phyloP scores from a whole-genome alignment of 176 grass and related monocot species.

The Oryza longistaminata region DNA sequence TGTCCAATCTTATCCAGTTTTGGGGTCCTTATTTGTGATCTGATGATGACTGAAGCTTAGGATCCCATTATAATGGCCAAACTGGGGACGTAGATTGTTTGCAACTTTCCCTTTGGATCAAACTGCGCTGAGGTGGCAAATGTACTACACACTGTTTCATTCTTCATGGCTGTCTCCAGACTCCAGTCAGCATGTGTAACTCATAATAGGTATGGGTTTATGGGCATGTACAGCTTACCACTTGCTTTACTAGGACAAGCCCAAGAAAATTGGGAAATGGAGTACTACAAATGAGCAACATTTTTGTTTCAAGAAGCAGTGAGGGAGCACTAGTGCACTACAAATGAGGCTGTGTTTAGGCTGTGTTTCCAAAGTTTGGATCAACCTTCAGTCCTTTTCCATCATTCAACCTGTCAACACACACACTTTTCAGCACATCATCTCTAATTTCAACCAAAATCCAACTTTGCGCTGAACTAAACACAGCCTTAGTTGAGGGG shows the following conservation, averaged over 20 bases:
- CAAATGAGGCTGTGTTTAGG: no score
- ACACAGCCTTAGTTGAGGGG: no score
- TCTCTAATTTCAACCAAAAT: no score
- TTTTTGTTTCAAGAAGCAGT: background rate
- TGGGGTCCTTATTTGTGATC: background rate
- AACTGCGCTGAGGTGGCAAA: conserved; percentile 17
- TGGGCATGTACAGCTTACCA: background rate
- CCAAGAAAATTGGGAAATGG: background rate
- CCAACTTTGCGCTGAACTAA: no score
- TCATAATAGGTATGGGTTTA: background rate
- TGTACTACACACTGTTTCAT: background rate
- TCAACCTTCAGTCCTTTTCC: no score
- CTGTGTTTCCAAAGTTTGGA: no score
- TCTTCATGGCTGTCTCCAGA: conserved; percentile 17
- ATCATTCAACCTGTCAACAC: no score
- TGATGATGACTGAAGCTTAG: conserved; percentile 33
- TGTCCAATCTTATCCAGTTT: conserved; percentile 15
- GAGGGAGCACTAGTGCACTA: background rate
- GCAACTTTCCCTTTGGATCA: conserved; percentile 10
- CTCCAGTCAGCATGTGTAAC: conserved; percentile 11
- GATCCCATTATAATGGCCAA: conserved; percentile 23
- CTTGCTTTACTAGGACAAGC: conserved; percentile 19
- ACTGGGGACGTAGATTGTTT: conserved; percentile 20
- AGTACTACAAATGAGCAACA: no score
- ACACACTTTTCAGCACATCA: no score